Conservation (phyloP, 2,329 filamentous ascomycete species). For the Diplodia sapinea region DNA sequence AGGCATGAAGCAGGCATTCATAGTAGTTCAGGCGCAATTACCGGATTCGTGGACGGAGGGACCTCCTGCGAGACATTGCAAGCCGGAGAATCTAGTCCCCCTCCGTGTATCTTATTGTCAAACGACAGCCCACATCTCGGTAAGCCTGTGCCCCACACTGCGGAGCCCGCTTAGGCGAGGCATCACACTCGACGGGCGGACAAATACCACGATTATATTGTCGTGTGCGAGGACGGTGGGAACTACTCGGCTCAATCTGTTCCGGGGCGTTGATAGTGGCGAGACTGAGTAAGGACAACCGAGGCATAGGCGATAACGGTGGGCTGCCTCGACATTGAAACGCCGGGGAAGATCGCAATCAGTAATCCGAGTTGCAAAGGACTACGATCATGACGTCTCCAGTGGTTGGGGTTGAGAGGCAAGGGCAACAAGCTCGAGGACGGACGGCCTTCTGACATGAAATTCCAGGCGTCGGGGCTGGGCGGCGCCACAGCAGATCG, state of each 20-base stretch:
- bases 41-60: not conserved
- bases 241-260: not conserved
- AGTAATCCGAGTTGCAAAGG: not conserved
- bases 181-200: not conserved
- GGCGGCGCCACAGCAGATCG: slow-evolving; percentile 20
- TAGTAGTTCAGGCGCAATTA: not conserved
- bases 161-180: not conserved
- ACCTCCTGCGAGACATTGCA: slow-evolving; percentile 11
- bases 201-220: no score
- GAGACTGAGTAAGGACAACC: not conserved
- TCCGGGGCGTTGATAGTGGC: slow-evolving; percentile 14
- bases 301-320: slow-evolving; percentile 3
- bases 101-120: slow-evolving; percentile 15
- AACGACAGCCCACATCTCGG: slow-evolving; percentile 14
- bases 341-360: not conserved
- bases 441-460: not conserved
- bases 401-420: not conserved
- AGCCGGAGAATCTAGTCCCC: slow-evolving; percentile 8
- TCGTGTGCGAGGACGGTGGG: no score
- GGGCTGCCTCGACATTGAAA: not conserved
- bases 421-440: not conserved
- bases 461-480: slow-evolving; percentile 13
- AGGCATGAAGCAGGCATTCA: not conserved
- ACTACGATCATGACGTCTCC: not conserved
- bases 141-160: not conserved